These are phyloP conservation scores for Colletotrichum sp. DNA, from an alignment of 2,329 filamentous ascomycete genomes.

Conservation along the genomic window DNA sequence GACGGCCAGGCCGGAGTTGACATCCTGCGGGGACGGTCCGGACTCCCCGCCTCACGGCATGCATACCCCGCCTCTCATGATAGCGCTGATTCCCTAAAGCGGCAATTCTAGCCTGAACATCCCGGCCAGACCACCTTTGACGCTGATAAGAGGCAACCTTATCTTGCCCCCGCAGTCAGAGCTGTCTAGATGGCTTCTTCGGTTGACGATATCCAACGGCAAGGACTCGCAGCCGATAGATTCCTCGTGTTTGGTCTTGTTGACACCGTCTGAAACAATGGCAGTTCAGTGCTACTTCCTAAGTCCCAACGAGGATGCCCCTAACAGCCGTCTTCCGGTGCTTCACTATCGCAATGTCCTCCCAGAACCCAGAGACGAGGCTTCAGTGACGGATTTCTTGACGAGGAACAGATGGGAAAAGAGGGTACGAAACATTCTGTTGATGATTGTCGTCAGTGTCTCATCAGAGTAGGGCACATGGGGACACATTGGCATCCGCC, in stretches of 20 bases:
- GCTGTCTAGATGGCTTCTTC: background rate
- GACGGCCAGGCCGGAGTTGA: background rate
- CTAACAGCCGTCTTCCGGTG: background rate
- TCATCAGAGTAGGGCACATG: background rate
- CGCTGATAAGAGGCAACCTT: background rate
- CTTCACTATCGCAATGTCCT: background rate
- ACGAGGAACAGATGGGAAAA: background rate
- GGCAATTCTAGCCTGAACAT: background rate
- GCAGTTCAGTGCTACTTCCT: background rate
- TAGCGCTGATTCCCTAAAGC: background rate
- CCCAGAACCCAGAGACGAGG: background rate
- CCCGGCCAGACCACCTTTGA: background rate
- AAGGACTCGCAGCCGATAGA: background rate
- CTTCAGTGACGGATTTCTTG: background rate
- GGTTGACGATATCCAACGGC: background rate
- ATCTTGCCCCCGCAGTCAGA: background rate
- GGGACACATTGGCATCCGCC: background rate
- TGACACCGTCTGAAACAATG: background rate
- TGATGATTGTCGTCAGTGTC: background rate
- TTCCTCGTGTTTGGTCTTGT: background rate
- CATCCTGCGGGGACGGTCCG: background rate
- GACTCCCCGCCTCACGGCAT: background rate
- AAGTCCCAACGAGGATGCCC: background rate
- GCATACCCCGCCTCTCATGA: background rate
- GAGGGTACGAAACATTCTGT: background rate